Evolutionary conservation across 805 yeast species (phyloP).

Genomic region (Yarrowia sp.): DNA sequence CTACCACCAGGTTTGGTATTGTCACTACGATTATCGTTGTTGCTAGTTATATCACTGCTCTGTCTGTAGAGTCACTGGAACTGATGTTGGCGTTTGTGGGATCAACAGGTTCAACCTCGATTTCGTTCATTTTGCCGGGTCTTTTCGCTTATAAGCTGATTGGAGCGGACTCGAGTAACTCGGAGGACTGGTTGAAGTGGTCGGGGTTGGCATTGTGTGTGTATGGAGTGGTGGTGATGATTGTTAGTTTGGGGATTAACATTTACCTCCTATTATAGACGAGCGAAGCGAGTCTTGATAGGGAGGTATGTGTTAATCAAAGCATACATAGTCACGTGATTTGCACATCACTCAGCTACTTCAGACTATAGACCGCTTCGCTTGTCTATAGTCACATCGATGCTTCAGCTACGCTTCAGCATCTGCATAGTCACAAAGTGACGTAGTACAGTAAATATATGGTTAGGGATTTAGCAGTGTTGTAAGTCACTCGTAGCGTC

Average conservation of each 20-base stretch:
- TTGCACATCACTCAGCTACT: too few species aligned
- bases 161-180: slow-evolving; percentile 26
- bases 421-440: too few species aligned
- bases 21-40: slow-evolving; percentile 49
- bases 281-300: too few species aligned
- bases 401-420: too few species aligned
- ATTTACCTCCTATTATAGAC: slow-evolving; percentile 31
- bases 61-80: slow-evolving; percentile 69
- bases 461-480: slow-evolving; percentile 9
- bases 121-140: slow-evolving; percentile 88
- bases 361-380: too few species aligned
- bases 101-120: slow-evolving; percentile 88
- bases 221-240: slow-evolving; percentile 73
- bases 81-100: slow-evolving; percentile 85
- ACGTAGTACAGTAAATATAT: background rate
- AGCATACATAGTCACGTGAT: too few species aligned
- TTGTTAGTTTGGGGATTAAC: slow-evolving; percentile 54
- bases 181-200: slow-evolving; percentile 43
- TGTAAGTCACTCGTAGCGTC: too few species aligned
- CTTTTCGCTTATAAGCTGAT: slow-evolving; percentile 74
- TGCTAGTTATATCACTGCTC: slow-evolving; percentile 61
- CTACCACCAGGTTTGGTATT: slow-evolving; percentile 38
- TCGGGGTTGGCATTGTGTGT: slow-evolving; percentile 55
- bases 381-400: too few species aligned
- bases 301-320: too few species aligned